Evolutionary conservation across 495 filamentous ascomycete genomes (phyloP).

Genomic region (Aspergillus campestris): DNA sequence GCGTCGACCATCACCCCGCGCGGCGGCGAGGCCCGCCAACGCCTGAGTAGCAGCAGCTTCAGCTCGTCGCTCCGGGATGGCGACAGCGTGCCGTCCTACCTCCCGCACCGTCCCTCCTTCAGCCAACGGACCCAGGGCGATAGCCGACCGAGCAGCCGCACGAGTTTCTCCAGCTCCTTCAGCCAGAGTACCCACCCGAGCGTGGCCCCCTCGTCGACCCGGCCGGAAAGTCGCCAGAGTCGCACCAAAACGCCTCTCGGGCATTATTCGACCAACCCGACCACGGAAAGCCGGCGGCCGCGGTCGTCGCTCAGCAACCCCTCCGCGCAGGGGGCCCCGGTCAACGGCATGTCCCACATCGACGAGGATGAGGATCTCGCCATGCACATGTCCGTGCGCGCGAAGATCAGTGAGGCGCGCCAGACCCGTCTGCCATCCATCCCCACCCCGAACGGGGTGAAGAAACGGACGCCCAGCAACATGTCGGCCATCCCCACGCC

Average conservation of each 20-base stretch:
- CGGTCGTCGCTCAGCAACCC: conserved; percentile 42
- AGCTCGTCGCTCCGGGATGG: conserved; percentile 46
- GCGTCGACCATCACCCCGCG: conserved; percentile 70
- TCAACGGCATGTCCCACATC: conserved; percentile 35
- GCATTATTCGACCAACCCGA: conserved; percentile 40
- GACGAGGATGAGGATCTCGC: conserved; percentile 35
- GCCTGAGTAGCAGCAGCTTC: conserved; percentile 51
- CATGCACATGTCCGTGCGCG: conserved; percentile 28
- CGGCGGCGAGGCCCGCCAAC: conserved; percentile 59
- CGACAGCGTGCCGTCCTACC: conserved; percentile 37
- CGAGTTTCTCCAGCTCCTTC: conserved; percentile 37
- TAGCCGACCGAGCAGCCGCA: conserved; percentile 41
- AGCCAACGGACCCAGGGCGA: conserved; percentile 34
- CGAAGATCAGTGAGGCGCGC: conserved; percentile 16
- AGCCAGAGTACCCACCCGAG: conserved; percentile 34
- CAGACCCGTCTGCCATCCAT: conserved; percentile 31
- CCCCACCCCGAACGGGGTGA: conserved; percentile 25
- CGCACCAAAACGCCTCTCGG: conserved; percentile 56
- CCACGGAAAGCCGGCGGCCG: conserved; percentile 37
- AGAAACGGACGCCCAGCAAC: conserved; percentile 47
- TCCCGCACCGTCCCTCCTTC: conserved; percentile 40
- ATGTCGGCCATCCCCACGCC: conserved; percentile 42
- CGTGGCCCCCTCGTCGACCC: conserved; percentile 17
- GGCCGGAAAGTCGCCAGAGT: conserved; percentile 64
- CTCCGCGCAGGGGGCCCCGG: conserved; percentile 20